phyloP scores from a whole-genome alignment of 805 yeast species.

The Saccharomycopsis javanensis region DNA sequence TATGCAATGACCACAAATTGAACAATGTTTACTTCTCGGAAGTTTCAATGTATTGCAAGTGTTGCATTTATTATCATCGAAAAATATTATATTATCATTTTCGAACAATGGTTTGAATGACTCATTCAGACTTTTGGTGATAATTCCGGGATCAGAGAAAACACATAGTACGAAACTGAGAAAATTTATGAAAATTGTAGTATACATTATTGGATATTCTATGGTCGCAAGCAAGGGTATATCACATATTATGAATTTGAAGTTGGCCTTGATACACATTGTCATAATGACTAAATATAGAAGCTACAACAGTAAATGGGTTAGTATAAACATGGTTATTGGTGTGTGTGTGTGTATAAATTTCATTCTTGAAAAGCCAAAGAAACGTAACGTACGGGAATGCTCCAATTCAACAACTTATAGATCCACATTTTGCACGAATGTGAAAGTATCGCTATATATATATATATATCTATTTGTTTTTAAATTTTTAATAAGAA shows the following conservation, averaged over 20 bases:
- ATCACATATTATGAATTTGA: constrained; percentile 8
- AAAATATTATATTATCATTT: constrained; percentile 46
- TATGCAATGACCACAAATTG: constrained; percentile 55
- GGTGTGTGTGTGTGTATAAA: too few species aligned
- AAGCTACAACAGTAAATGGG: too few species aligned
- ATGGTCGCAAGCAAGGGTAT: neutral
- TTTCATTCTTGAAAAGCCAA: too few species aligned
- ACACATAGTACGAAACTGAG: constrained; percentile 6
- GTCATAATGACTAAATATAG: constrained; percentile 10
- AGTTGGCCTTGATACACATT: constrained; percentile 9
- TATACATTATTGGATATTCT: constrained; percentile 11
- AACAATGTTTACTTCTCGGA: constrained; percentile 70
- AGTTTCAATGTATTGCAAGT: constrained; percentile 58
- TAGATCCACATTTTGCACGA: neutral
- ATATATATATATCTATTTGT: neutral
- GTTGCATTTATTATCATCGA: constrained; percentile 38
- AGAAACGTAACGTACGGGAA: constrained; percentile 13
- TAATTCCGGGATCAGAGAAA: constrained; percentile 3
- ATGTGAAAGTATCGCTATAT: too few species aligned
- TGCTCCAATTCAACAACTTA: constrained; percentile 10
- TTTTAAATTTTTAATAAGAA: too few species aligned
- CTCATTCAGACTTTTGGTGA: neutral
- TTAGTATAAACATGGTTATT: neutral
- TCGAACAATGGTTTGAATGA: constrained; percentile 21
- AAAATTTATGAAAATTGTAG: constrained; percentile 2